Percentiles rank a stretch among this genome's conserved stretches.
phyloP scores from a whole-genome alignment of 2,329 filamentous ascomycete species.

The Lecanicillium sp. region DNA sequence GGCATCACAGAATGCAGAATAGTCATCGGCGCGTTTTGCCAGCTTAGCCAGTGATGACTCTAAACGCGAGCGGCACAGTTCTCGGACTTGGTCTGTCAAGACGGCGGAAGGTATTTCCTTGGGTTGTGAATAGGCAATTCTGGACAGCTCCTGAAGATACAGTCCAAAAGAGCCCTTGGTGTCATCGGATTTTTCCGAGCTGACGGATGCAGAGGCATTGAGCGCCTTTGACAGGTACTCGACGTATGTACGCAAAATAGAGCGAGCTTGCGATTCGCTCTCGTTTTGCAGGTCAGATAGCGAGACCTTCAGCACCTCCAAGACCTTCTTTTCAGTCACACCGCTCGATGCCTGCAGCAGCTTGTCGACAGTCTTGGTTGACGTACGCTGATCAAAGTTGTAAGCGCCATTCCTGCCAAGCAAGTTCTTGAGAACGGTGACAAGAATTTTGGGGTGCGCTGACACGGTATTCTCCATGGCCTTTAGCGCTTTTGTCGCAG shows the following conservation, averaged over 20 bases:
- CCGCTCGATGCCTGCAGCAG: slow-evolving; percentile 54
- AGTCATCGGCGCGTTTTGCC: slow-evolving; percentile 43
- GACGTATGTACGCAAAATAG: slow-evolving; percentile 38
- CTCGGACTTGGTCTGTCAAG: slow-evolving; percentile 43
- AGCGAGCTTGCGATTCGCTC: slow-evolving; percentile 19
- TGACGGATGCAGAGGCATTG: slow-evolving; percentile 24
- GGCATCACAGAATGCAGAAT: slow-evolving; percentile 43
- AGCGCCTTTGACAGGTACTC: slow-evolving; percentile 47
- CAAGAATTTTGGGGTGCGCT: slow-evolving; percentile 48
- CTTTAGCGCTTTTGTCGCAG: slow-evolving; percentile 69
- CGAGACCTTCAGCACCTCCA: slow-evolving; percentile 39
- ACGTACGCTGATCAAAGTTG: slow-evolving; percentile 80
- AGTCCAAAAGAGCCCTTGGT: slow-evolving; percentile 21
- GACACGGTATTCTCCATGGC: slow-evolving; percentile 58
- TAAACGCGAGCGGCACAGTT: slow-evolving; percentile 47
- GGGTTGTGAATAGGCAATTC: slow-evolving; percentile 45
- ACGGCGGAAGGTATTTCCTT: slow-evolving; percentile 30
- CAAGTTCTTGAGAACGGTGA: slow-evolving; percentile 56
- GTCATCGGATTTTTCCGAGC: slow-evolving; percentile 19
- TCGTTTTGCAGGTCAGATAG: slow-evolving; percentile 21
- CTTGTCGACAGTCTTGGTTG: slow-evolving; percentile 74
- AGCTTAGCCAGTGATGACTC: slow-evolving; percentile 51
- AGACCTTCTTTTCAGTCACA: slow-evolving; percentile 44
- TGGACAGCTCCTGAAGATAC: slow-evolving; percentile 44
- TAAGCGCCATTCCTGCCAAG: slow-evolving; percentile 61